A percentile compares a stretch with the other conserved stretches of the same genome.
Evolutionary conservation across 192 early-diverging fungal species (phyloP).

Genomic region (Podila clonocystis): DNA sequence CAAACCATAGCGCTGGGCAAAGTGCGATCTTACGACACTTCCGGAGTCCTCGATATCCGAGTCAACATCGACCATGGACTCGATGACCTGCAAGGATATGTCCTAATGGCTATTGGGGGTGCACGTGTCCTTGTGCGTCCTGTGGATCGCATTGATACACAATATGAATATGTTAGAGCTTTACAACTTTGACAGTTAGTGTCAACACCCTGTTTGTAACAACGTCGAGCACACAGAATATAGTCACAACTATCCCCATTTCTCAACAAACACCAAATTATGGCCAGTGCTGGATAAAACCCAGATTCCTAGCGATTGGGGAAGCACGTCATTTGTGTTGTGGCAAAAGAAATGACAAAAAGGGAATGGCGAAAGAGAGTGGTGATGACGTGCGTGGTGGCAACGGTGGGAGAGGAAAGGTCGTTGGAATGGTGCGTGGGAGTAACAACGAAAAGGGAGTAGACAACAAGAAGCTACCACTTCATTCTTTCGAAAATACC

Average conservation of each 20-base stretch:
- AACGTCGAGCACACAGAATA: neutral
- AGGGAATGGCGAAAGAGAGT: too few species aligned
- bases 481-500: too few species aligned
- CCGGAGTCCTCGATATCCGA: constrained; percentile 43
- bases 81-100: constrained; percentile 47
- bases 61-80: constrained; percentile 35
- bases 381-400: too few species aligned
- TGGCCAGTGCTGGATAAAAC: too few species aligned
- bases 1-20: constrained; percentile 30
- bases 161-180: constrained; percentile 34
- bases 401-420: too few species aligned
- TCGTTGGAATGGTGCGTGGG: too few species aligned
- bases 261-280: too few species aligned
- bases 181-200: constrained; percentile 28
- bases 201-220: neutral
- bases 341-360: too few species aligned
- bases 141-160: constrained; percentile 16
- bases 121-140: constrained; percentile 21
- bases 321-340: too few species aligned
- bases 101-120: constrained; percentile 43
- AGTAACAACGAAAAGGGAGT: too few species aligned
- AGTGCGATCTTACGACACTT: constrained; percentile 18
- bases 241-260: constrained; percentile 2
- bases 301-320: too few species aligned
- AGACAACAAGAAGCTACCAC: too few species aligned